Conservation (phyloP, 352 stramenopile species). For the Pythium aphanidermatum region DNA sequence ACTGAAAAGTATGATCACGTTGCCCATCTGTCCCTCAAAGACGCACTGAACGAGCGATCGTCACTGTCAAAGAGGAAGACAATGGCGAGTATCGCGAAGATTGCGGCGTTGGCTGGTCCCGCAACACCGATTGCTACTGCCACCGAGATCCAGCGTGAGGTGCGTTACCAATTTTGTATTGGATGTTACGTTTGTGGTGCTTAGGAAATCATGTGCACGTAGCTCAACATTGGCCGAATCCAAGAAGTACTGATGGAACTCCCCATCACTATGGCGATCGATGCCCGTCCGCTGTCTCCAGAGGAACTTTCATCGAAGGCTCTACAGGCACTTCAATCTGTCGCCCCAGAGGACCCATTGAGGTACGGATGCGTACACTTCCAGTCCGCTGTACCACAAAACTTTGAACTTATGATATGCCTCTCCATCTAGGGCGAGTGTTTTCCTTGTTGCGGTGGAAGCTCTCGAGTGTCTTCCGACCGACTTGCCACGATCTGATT, state of each 20-base stretch:
- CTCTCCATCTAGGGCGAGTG: conserved; percentile 32
- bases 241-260: conserved; percentile 61
- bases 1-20: conserved; percentile 60
- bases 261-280: conserved; percentile 32
- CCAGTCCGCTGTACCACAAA: no score
- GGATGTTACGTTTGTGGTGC: not conserved
- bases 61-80: conserved; percentile 68
- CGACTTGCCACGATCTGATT: conserved; percentile 28
- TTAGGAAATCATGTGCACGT: conserved; percentile 2
- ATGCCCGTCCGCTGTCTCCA: conserved; percentile 28
- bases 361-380: conserved; percentile 21
- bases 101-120: conserved; percentile 58
- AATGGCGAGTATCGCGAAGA: conserved; percentile 72
- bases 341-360: conserved; percentile 42
- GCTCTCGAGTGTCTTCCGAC: conserved; percentile 48
- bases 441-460: conserved; percentile 68
- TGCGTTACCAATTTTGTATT: conserved; percentile 9
- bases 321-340: conserved; percentile 37
- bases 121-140: conserved; percentile 27
- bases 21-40: conserved; percentile 41
- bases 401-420: not conserved
- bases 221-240: conserved; percentile 50
- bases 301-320: conserved; percentile 43
- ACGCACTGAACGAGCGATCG: conserved; percentile 40
- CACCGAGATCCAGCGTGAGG: conserved; percentile 59